Evolutionary conservation across 306 rosid species (phyloP).

Genomic region (Ormosia semicastrata): DNA sequence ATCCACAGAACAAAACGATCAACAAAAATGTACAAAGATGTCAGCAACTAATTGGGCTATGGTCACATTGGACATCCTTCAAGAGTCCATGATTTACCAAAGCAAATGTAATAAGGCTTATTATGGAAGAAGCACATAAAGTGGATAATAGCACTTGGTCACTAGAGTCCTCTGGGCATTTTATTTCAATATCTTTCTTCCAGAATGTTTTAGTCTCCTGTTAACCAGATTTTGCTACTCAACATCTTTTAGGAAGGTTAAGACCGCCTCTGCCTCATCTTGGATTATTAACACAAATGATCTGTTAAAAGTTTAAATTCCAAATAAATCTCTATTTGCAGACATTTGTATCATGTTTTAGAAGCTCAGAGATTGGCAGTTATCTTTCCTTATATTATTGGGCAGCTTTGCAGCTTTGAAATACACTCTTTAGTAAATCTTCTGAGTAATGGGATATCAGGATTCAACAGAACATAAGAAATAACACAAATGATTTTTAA

Average conservation of each 20-base stretch:
- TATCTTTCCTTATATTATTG: neutral
- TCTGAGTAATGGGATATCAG: neutral
- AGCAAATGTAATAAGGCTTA: neutral
- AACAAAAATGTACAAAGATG: neutral
- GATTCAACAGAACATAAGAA: neutral
- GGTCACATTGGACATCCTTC: neutral
- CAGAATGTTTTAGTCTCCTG: neutral
- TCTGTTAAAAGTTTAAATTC: neutral
- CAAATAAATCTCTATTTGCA: neutral
- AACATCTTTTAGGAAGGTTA: neutral
- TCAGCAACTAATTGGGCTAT: neutral
- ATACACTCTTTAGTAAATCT: neutral
- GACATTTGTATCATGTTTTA: neutral
- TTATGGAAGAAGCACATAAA: neutral
- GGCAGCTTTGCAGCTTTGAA: neutral
- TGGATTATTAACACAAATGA: neutral
- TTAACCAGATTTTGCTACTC: conserved; percentile 1
- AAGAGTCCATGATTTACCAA: neutral
- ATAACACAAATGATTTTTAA: neutral
- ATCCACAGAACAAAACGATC: neutral
- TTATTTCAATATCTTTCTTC: neutral
- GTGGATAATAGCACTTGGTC: neutral
- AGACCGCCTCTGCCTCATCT: neutral
- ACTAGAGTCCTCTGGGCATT: neutral
- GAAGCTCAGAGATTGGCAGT: neutral